A percentile compares a stretch with the other conserved stretches of the same genome.
Conservation (phyloP, 768 basidiomycete species). For the Ramaria rubella region DNA sequence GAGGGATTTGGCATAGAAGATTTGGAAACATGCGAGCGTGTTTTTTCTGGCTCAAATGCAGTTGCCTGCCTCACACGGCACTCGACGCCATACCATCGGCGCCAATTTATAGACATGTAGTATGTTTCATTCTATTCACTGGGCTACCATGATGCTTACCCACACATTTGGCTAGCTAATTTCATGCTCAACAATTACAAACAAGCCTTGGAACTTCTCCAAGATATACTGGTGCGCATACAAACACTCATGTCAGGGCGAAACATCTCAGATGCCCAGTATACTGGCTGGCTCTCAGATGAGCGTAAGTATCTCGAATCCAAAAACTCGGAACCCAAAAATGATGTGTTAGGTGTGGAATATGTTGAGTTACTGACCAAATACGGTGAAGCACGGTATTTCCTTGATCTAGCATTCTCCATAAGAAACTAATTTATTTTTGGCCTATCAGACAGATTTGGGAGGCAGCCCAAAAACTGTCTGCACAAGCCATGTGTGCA, state of each 20-base stretch:
- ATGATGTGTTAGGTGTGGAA: no score
- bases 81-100: slow-evolving; percentile 22
- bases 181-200: no score
- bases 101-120: slow-evolving; percentile 26
- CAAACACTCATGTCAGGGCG: background rate
- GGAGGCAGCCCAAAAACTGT: background rate
- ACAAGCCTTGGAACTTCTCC: no score
- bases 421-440: background rate
- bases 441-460: background rate
- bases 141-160: no score
- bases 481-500: background rate
- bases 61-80: slow-evolving; percentile 17
- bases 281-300: no score
- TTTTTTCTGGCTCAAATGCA: slow-evolving; percentile 28
- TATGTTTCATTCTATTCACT: no score
- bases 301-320: no score
- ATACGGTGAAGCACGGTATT: no score
- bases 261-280: background rate
- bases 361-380: no score
- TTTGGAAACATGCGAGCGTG: slow-evolving; percentile 25
- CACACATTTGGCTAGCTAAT: no score
- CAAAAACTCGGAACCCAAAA: no score
- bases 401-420: no score
- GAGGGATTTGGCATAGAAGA: slow-evolving; percentile 31
- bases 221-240: background rate